Evolutionary conservation across 2,329 filamentous ascomycete genomes (phyloP).

Genomic region (Huntiella decipiens): DNA sequence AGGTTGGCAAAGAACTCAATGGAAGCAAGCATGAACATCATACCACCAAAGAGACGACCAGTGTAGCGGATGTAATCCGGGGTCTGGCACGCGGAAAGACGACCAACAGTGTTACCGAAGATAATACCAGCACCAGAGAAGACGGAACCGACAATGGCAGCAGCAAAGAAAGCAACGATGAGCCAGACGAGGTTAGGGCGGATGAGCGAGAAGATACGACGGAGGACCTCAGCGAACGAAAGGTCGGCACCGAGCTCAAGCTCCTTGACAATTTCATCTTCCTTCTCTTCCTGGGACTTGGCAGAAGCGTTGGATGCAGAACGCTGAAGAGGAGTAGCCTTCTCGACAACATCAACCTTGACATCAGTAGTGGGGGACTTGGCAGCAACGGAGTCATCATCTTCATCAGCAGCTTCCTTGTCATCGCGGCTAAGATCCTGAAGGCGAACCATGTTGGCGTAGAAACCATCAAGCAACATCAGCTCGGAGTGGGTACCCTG

Average conservation of each 20-base stretch:
- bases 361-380: constrained; percentile 16
- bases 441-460: constrained; percentile 31
- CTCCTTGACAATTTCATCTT: constrained; percentile 17
- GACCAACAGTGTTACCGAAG: constrained; percentile 24
- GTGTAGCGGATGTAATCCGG: constrained; percentile 20
- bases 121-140: constrained; percentile 35
- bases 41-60: constrained; percentile 31
- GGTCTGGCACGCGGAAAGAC: constrained; percentile 28
- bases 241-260: constrained; percentile 23
- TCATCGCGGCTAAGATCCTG: constrained; percentile 19
- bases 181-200: constrained; percentile 23
- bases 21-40: constrained; percentile 35
- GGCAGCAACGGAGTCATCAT: constrained; percentile 18
- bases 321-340: constrained; percentile 19
- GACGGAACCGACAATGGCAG: constrained; percentile 35
- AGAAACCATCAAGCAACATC: constrained; percentile 30
- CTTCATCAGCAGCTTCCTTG: constrained; percentile 15
- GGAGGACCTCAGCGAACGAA: constrained; percentile 22
- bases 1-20: constrained; percentile 33
- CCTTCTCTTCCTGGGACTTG: constrained; percentile 17
- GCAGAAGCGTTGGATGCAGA: constrained; percentile 23
- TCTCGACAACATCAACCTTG: constrained; percentile 19
- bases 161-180: constrained; percentile 23
- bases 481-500: constrained; percentile 44
- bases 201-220: constrained; percentile 20